phyloP scores from a whole-genome alignment of 2,329 filamentous ascomycete species.

The Berkeleyomyces basicola region DNA sequence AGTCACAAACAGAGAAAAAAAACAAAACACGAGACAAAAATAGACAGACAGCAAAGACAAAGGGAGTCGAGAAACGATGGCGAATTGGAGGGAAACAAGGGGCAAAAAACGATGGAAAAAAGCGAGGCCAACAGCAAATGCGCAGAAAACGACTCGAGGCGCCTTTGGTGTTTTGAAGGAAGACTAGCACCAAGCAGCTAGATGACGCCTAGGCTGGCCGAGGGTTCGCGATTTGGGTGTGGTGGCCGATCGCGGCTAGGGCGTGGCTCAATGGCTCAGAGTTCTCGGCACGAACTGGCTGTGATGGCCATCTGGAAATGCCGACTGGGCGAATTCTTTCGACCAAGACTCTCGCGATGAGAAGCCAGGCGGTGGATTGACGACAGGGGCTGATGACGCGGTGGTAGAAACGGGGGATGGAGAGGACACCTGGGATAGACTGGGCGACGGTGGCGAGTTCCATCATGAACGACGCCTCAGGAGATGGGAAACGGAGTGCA shows the following conservation, averaged over 20 bases:
- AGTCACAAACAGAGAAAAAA: constrained; percentile 10
- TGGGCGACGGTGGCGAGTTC: no score
- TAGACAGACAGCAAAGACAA: constrained; percentile 12
- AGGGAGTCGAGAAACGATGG: constrained; percentile 5
- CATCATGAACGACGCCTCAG: no score
- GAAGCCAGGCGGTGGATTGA: background rate
- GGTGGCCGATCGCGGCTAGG: background rate
- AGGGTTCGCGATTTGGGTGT: background rate
- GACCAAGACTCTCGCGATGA: no score
- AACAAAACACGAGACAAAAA: constrained; percentile 7
- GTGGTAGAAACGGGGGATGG: background rate
- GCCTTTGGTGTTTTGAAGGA: background rate
- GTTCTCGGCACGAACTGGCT: background rate
- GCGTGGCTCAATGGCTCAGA: background rate
- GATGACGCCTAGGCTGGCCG: background rate
- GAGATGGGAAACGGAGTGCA: no score
- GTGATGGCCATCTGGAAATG: no score
- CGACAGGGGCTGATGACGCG: background rate
- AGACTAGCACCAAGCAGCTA: background rate
- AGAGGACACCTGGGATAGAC: background rate
- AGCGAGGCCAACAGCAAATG: background rate
- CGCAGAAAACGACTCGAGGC: background rate
- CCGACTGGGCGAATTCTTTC: no score
- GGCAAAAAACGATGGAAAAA: constrained; percentile 5
- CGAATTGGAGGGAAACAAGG: constrained; percentile 11